A percentile compares a stretch with the other conserved stretches of the same genome.
Conservation (phyloP, 2,329 filamentous ascomycete genomes). For the Penicillium sp. region DNA sequence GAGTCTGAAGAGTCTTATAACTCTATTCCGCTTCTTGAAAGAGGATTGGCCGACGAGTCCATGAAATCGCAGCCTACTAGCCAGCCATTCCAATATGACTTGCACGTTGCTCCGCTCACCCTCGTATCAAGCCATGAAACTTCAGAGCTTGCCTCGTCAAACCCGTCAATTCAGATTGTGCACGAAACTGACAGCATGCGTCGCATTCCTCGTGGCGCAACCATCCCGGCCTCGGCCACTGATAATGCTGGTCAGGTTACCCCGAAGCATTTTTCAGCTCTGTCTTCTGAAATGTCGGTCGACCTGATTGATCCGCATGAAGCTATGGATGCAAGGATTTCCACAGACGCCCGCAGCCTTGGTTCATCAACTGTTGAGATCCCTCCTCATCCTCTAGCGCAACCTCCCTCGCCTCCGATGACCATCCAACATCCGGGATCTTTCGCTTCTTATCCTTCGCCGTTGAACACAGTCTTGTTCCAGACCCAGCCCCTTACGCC, state of each 20-base stretch:
- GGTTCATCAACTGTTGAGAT: conserved; percentile 40
- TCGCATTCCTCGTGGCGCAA: conserved; percentile 44
- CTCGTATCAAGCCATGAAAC: conserved; percentile 25
- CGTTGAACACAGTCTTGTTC: conserved; percentile 31
- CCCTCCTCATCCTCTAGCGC: conserved; percentile 43
- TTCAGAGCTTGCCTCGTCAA: conserved; percentile 38
- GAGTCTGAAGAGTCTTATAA: conserved; percentile 72
- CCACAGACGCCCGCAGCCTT: conserved; percentile 32
- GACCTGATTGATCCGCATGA: conserved; percentile 47
- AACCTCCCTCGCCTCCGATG: conserved; percentile 47
- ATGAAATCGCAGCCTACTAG: conserved; percentile 45
- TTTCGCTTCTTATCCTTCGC: conserved; percentile 30
- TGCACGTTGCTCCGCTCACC: conserved; percentile 26
- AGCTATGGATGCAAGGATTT: conserved; percentile 30
- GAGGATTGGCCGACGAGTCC: conserved; percentile 52
- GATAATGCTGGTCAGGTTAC: conserved; percentile 40
- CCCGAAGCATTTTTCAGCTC: conserved; percentile 52
- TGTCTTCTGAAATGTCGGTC: conserved; percentile 51
- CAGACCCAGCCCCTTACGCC: conserved; percentile 41
- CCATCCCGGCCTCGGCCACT: conserved; percentile 32
- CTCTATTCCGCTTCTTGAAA: conserved; percentile 72
- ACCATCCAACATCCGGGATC: conserved; percentile 40
- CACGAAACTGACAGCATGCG: conserved; percentile 52
- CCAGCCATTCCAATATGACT: conserved; percentile 15
- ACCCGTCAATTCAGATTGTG: conserved; percentile 51